A percentile compares a stretch with the other conserved stretches of the same genome.
These are phyloP conservation scores for Penicillium paneum DNA, from an alignment of 2,329 filamentous ascomycete genomes.

Conservation along the genomic window DNA sequence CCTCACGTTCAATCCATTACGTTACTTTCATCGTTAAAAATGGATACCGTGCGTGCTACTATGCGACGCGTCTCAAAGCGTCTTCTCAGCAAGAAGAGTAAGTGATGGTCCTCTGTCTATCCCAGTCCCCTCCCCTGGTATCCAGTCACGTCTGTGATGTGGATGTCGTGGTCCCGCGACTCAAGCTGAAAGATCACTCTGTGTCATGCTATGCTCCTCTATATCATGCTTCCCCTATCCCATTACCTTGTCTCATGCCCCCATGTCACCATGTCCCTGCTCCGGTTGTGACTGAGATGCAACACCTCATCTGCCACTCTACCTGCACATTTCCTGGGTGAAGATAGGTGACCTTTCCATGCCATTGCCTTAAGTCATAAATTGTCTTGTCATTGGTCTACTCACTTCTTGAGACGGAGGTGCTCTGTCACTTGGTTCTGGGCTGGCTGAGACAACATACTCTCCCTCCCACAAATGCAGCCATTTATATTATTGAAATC, in stretches of 20 bases:
- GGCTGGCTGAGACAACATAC: not conserved
- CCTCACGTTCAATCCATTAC: not conserved
- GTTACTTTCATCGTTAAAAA: not conserved
- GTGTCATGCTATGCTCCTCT: not conserved
- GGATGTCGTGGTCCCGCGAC: not conserved
- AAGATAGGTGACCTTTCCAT: not conserved
- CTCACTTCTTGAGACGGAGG: not conserved
- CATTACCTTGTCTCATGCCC: not conserved
- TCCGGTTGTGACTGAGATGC: not conserved
- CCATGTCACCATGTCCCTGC: not conserved
- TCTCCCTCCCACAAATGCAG: not conserved
- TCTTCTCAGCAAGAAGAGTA: slow-evolving; percentile 2
- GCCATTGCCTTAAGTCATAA: not conserved
- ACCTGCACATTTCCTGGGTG: not conserved
- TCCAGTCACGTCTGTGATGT: not conserved
- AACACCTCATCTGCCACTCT: not conserved
- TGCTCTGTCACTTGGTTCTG: not conserved
- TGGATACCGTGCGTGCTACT: not conserved
- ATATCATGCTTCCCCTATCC: not conserved
- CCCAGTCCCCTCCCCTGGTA: not conserved
- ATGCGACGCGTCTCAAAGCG: slow-evolving; percentile 3
- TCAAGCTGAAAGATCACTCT: not conserved
- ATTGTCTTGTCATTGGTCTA: not conserved
- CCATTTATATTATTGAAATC: not conserved
- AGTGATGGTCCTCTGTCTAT: not conserved